Conservation (phyloP, 331 rosid species). For the Pyracantha coccinea region DNA sequence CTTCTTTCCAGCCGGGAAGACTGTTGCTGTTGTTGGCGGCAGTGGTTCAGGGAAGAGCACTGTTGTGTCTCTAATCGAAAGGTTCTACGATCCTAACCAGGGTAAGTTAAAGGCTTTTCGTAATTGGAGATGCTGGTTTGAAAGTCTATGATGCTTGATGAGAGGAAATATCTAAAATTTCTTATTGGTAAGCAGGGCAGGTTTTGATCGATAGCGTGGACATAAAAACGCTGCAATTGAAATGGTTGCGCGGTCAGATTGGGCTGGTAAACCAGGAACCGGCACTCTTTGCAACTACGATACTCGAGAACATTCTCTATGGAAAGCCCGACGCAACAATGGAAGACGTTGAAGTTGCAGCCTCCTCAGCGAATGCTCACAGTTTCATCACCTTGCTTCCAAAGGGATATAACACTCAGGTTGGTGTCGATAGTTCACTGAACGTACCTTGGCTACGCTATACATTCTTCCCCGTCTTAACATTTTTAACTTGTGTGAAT, state of each 20-base stretch:
- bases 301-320: slow-evolving; percentile 84
- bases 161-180: slow-evolving; percentile 7
- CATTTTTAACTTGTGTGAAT: neutral
- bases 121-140: neutral
- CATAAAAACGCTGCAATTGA: slow-evolving; percentile 71
- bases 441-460: neutral
- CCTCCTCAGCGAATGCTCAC: slow-evolving; percentile 95
- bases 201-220: slow-evolving; percentile 78
- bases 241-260: slow-evolving; percentile 91
- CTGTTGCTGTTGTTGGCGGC: slow-evolving; percentile 93
- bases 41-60: slow-evolving; percentile 99
- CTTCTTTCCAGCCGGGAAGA: slow-evolving; percentile 91
- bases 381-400: slow-evolving; percentile 90
- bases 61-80: slow-evolving; percentile 84
- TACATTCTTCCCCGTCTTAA: neutral
- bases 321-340: slow-evolving; percentile 85
- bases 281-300: slow-evolving; percentile 96
- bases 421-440: slow-evolving; percentile 3
- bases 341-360: slow-evolving; percentile 79
- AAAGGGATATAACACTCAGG: slow-evolving; percentile 88
- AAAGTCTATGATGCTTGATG: neutral
- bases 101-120: slow-evolving; percentile 35
- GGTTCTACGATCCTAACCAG: slow-evolving; percentile 94
- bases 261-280: slow-evolving; percentile 99
- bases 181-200: slow-evolving; percentile 55